Evolutionary conservation across 306 rosid species (phyloP), one percentile per base, ranked within the genome.

Genomic region (Sicyos edulis): DNA sequence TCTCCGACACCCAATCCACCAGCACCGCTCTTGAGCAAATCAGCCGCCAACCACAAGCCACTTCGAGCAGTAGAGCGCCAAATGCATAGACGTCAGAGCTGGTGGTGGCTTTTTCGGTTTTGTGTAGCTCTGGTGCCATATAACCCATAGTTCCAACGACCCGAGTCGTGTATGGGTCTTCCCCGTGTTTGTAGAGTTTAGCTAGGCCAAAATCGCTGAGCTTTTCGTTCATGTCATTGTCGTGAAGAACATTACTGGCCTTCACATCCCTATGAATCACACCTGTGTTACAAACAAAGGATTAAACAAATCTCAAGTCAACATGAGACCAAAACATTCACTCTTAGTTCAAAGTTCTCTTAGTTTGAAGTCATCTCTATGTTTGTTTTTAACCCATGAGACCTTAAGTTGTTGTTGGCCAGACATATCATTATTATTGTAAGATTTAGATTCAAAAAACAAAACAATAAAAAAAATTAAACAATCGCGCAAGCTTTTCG

Each of bases 121-220:
- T 80, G 0, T 91, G 88, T 4, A 88, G 49, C 70, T 91, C 97
- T 21, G 97, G 97, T 6, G 97, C 97, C 54, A 91, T 70, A 79
- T 91, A 91, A n/a, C 96, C 96, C 73, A 91, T 32, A 0, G 97
- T 89, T 0, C 97, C 97, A 0, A 89, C 97, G 15, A 89, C 97
- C 60, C 88, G 85, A 9, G 97, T 91, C 21, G 96, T 91, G 65
- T 86, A 79, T 10, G 90, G 88, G 55, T 87, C 78, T 16, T 87
- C 80, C 1, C 93, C 97, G 73, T 89, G 97, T 37, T 91, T 96
- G n/a, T 89, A 89, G 9, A 91, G 73, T 50, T 84, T 82, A 19
- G 97, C 97, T 6, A 89, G 76, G 0, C 97, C 97, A 54, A 91
- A 91, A 71, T 91, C 97, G 1, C 97, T 91, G 0, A 91, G 65